phyloP scores from a whole-genome alignment of 352 stramenopile species.

The Globisporangium megalacanthum region DNA sequence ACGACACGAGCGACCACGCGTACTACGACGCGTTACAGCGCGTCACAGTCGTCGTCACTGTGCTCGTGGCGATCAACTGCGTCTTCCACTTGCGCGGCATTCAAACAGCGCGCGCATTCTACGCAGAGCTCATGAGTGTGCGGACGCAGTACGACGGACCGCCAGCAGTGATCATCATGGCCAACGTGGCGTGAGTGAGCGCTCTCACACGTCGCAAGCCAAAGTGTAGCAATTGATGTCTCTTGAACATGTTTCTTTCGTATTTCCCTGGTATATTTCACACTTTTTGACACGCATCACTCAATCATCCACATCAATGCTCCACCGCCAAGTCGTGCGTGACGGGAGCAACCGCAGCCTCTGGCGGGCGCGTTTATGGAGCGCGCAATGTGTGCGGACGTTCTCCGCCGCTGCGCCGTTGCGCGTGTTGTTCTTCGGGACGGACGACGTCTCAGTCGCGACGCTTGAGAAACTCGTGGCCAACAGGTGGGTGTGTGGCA shows the following conservation, averaged over 20 bases:
- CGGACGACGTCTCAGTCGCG: conserved; percentile 76
- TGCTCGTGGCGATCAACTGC: conserved; percentile 50
- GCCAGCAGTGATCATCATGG: conserved; percentile 13
- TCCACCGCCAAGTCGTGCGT: neutral
- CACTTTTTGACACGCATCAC: neutral
- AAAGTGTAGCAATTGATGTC: neutral
- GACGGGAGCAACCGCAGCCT: neutral
- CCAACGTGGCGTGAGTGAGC: conserved; percentile 5
- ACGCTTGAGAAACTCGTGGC: conserved; percentile 63
- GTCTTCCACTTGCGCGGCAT: conserved; percentile 56
- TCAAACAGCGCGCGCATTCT: conserved; percentile 24
- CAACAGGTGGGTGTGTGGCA: conserved; percentile 36
- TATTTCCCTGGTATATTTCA: neutral
- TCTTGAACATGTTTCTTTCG: neutral
- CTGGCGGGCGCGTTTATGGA: neutral
- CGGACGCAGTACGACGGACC: neutral
- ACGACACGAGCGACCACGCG: conserved; percentile 18
- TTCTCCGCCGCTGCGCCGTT: conserved; percentile 11
- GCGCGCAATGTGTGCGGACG: neutral
- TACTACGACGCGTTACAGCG: conserved; percentile 35
- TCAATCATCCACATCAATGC: neutral
- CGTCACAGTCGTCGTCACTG: conserved; percentile 34
- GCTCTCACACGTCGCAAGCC: too few species aligned
- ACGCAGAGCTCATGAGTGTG: conserved; percentile 28
- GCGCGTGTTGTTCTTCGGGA: conserved; percentile 84